These are phyloP conservation scores for Amborella trichopoda DNA, from an alignment of 164 flowering plant genomes.

Conservation along the genomic window DNA sequence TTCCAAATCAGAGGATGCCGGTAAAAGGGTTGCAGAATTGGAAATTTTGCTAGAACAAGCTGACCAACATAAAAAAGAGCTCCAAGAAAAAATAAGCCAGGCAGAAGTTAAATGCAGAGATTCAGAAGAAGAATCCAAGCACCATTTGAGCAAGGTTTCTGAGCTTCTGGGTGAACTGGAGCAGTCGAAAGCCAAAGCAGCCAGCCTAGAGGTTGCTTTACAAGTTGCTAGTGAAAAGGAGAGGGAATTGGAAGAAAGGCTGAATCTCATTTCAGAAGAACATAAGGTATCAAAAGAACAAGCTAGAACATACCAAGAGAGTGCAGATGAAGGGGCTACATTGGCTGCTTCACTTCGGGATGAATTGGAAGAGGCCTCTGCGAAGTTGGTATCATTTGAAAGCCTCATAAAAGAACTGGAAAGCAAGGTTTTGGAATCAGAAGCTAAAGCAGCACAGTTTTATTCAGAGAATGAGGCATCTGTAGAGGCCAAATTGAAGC, in stretches of 20 bases:
- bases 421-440: not conserved
- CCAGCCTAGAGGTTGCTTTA: slow-evolving; percentile 51
- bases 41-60: slow-evolving; percentile 57
- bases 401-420: not conserved
- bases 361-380: not conserved
- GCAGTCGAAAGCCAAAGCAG: slow-evolving; percentile 33
- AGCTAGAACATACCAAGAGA: slow-evolving; percentile 25
- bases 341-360: slow-evolving; percentile 16
- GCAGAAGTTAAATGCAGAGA: slow-evolving; percentile 42
- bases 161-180: slow-evolving; percentile 52
- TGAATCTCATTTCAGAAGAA: slow-evolving; percentile 41
- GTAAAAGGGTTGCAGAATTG: slow-evolving; percentile 48
- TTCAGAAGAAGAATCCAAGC: slow-evolving; percentile 44
- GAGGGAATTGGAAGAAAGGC: slow-evolving; percentile 34
- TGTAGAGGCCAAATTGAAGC: not conserved
- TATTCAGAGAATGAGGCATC: not conserved
- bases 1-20: slow-evolving; percentile 51
- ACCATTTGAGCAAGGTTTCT: slow-evolving; percentile 27
- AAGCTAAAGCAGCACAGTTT: not conserved
- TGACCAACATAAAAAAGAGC: slow-evolving; percentile 57
- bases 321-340: slow-evolving; percentile 30
- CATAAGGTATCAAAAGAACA: slow-evolving; percentile 17
- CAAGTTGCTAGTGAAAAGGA: slow-evolving; percentile 50
- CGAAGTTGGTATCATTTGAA: not conserved
- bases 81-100: slow-evolving; percentile 52